These are phyloP conservation scores for Claviceps purpurea DNA, from an alignment of 2,329 filamentous ascomycete species.

Conservation along the genomic window DNA sequence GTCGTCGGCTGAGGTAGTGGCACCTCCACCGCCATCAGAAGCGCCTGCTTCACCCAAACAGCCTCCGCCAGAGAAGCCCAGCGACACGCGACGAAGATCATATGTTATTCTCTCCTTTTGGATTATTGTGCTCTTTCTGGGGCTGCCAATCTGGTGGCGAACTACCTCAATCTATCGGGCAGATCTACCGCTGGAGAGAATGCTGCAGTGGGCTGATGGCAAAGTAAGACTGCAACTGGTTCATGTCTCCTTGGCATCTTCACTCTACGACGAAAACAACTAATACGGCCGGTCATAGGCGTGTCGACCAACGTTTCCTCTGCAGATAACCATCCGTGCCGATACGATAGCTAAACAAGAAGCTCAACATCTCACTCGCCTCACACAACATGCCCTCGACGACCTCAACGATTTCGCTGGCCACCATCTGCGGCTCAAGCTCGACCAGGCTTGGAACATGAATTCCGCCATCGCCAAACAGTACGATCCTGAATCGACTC, in stretches of 20 bases:
- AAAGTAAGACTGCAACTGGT: slow-evolving; percentile 41
- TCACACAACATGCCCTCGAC: slow-evolving; percentile 78
- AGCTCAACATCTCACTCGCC: slow-evolving; percentile 57
- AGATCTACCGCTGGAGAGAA: slow-evolving; percentile 65
- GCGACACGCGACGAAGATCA: slow-evolving; percentile 55
- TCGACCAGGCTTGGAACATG: slow-evolving; percentile 14
- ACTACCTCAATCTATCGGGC: slow-evolving; percentile 90
- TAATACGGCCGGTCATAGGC: slow-evolving; percentile 39
- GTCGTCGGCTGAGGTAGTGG: slow-evolving; percentile 7
- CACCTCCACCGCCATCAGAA: slow-evolving; percentile 7
- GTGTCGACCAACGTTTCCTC: slow-evolving; percentile 77
- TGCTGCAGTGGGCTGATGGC: slow-evolving; percentile 83
- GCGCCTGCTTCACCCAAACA: slow-evolving; percentile 13
- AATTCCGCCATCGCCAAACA: slow-evolving; percentile 16
- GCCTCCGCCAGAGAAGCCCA: slow-evolving; percentile 66
- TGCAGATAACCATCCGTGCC: slow-evolving; percentile 67
- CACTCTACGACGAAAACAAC: not conserved
- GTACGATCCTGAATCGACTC: slow-evolving; percentile 37
- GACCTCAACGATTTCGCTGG: slow-evolving; percentile 75
- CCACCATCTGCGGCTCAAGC: slow-evolving; percentile 54
- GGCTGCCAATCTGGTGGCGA: slow-evolving; percentile 89
- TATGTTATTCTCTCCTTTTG: slow-evolving; percentile 80
- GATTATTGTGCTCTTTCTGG: slow-evolving; percentile 69
- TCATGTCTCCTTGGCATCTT: not conserved
- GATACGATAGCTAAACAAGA: slow-evolving; percentile 52